Conservation (phyloP, 108 stramenopile species). For the Nitzschia sp. region DNA sequence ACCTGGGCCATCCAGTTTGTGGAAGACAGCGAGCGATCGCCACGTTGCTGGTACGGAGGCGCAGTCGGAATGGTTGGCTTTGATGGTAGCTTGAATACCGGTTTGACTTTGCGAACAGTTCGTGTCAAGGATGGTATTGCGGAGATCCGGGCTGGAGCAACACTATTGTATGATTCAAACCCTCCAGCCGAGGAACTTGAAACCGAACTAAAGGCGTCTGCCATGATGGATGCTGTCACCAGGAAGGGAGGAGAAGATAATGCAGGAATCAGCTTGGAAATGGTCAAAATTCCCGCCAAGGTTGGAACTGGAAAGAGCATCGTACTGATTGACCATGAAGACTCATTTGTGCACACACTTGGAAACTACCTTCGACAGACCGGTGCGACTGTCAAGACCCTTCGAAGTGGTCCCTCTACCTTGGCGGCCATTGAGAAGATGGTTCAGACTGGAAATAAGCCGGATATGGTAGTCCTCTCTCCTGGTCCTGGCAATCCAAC, state of each 20-base stretch:
- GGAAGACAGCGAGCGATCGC: conserved; percentile 93
- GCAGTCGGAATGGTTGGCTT: conserved; percentile 98
- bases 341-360: conserved; percentile 98
- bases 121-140: conserved; percentile 93
- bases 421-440: conserved; percentile 66
- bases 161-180: conserved; percentile 93
- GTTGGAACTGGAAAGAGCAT: conserved; percentile 84
- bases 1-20: conserved; percentile 98
- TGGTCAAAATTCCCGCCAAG: conserved; percentile 26
- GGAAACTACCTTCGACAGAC: conserved; percentile 98
- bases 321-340: conserved; percentile 96
- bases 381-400: conserved; percentile 89
- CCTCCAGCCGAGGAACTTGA: conserved; percentile 93
- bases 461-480: conserved; percentile 93
- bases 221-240: conserved; percentile 93
- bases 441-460: conserved; percentile 74
- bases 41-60: conserved; percentile 97
- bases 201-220: conserved; percentile 97
- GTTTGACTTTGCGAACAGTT: conserved; percentile 94
- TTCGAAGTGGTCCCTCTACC: conserved; percentile 89
- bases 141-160: conserved; percentile 93
- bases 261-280: conserved; percentile 14
- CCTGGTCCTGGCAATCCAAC: conserved; percentile 96
- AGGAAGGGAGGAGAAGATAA: conserved; percentile 38
- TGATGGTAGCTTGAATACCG: conserved; percentile 96